Evolutionary conservation across 192 early-diverging fungal species (phyloP).

Genomic region (Cladochytrium replicatum): DNA sequence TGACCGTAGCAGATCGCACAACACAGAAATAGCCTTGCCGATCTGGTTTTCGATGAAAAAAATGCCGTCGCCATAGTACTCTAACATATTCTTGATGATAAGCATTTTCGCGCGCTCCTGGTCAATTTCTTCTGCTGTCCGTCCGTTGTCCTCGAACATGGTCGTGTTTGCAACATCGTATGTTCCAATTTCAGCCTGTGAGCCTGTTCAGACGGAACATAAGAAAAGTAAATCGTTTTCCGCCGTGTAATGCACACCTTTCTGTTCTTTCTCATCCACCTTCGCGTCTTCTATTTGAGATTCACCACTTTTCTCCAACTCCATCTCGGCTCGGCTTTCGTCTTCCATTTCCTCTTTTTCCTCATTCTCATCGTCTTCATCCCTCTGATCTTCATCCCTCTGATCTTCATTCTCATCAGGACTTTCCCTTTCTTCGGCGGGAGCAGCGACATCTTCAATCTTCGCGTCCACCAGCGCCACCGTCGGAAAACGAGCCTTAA

Average conservation of each 20-base stretch:
- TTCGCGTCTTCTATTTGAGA: no score
- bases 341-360: constrained; percentile 20
- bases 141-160: no score
- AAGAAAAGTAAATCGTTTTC: no score
- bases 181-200: no score
- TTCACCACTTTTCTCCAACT: background rate
- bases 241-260: no score
- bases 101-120: background rate
- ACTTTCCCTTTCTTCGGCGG: background rate
- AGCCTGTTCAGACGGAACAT: no score
- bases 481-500: background rate
- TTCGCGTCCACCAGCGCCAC: constrained; percentile 4
- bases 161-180: no score
- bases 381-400: constrained; percentile 17
- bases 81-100: constrained; percentile 15
- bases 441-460: constrained; percentile 1
- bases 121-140: background rate
- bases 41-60: constrained; percentile 77
- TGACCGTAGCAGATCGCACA: constrained; percentile 79
- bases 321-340: background rate
- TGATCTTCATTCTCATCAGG: constrained; percentile 15
- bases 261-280: no score
- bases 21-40: constrained; percentile 57
- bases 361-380: constrained; percentile 2
- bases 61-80: constrained; percentile 85